Evolutionary conservation across 2,329 filamentous ascomycete species (phyloP).

Genomic region (Venturia effusa): DNA sequence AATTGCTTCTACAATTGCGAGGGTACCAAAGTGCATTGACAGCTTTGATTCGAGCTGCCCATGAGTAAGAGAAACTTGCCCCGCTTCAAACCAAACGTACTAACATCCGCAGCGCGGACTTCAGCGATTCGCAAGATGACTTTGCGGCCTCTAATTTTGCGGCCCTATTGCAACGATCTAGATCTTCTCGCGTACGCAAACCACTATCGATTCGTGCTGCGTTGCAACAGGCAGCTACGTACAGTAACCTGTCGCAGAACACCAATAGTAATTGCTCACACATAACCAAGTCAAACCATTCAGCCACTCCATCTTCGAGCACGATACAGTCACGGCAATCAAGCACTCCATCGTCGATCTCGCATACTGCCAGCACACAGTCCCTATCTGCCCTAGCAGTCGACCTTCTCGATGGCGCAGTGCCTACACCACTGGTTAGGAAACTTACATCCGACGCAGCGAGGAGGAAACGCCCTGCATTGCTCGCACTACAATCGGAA

Average conservation of each 20-base stretch:
- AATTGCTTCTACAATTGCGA: conserved; percentile 11
- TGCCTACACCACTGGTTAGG: not conserved
- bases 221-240: conserved; percentile 10
- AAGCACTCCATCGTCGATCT: not conserved
- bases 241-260: conserved; percentile 3
- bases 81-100: not conserved
- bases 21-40: conserved; percentile 12
- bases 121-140: not conserved
- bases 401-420: not conserved
- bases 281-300: not conserved
- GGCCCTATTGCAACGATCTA: conserved; percentile 10
- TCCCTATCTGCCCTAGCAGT: not conserved
- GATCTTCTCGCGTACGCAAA: conserved; percentile 10
- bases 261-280: not conserved
- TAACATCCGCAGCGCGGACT: conserved; percentile 2
- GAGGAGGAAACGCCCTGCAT: conserved; percentile 4
- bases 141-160: conserved; percentile 1
- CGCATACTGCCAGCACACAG: not conserved
- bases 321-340: conserved; percentile 4
- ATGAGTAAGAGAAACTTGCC: conserved; percentile 5
- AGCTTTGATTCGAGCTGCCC: conserved; percentile 8
- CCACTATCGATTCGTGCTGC: conserved; percentile 11
- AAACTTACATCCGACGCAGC: conserved; percentile 3
- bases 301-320: not conserved
- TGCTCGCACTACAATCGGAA: conserved; percentile 7